These are phyloP conservation scores for Apiospora phragmitis DNA, from an alignment of 2,329 filamentous ascomycete species.

Conservation along the genomic window DNA sequence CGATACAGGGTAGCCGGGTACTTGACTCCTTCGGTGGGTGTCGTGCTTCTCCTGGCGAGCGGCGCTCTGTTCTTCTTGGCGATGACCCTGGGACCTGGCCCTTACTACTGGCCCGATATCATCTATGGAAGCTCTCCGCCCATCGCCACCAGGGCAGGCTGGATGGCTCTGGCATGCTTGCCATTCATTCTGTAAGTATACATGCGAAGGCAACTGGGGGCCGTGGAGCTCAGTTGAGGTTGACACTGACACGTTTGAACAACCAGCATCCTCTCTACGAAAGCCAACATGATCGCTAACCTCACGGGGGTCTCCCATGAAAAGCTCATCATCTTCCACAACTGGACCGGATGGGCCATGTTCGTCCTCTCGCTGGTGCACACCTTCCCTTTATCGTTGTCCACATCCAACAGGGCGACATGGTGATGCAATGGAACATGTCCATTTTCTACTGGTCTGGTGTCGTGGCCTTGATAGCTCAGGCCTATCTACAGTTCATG, in stretches of 20 bases:
- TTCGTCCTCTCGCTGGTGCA: slow-evolving; percentile 57
- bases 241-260: slow-evolving; percentile 22
- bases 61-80: slow-evolving; percentile 49
- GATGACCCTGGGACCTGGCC: slow-evolving; percentile 49
- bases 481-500: slow-evolving; percentile 56
- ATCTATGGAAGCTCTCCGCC: slow-evolving; percentile 52
- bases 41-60: slow-evolving; percentile 38
- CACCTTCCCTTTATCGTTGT: slow-evolving; percentile 60
- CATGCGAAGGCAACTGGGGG: slow-evolving; percentile 14
- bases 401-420: slow-evolving; percentile 47
- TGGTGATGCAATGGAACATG: slow-evolving; percentile 45
- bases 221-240: not conserved
- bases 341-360: slow-evolving; percentile 56
- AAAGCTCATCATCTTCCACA: slow-evolving; percentile 56
- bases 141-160: slow-evolving; percentile 52
- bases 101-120: slow-evolving; percentile 57
- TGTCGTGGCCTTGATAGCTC: slow-evolving; percentile 51
- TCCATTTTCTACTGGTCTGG: slow-evolving; percentile 56
- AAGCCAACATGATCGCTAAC: slow-evolving; percentile 55
- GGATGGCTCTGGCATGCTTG: slow-evolving; percentile 51
- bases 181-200: slow-evolving; percentile 46
- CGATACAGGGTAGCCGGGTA: slow-evolving; percentile 36
- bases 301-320: slow-evolving; percentile 58
- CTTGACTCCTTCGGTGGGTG: slow-evolving; percentile 45
- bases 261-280: slow-evolving; percentile 44